Conservation (phyloP, 441 rosid species). For the Erodium chrysanthum region DNA sequence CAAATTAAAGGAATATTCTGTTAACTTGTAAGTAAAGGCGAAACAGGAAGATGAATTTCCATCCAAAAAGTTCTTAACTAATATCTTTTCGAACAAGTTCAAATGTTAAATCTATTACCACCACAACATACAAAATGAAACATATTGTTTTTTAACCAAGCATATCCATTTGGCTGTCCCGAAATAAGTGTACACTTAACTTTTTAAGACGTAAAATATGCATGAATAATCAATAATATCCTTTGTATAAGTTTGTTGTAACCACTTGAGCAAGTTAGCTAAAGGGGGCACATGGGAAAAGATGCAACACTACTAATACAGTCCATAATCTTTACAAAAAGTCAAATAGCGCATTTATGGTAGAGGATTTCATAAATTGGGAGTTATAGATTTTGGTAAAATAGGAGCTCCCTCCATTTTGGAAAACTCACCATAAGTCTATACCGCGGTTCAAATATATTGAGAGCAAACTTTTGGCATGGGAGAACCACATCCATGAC, state of each 20-base stretch:
- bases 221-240: not conserved
- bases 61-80: not conserved
- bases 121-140: not conserved
- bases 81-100: not conserved
- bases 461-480: slow-evolving; percentile 78
- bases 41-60: not conserved
- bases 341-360: not conserved
- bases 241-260: not conserved
- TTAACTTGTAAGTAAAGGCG: not conserved
- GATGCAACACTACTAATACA: too few relatives aligned
- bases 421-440: slow-evolving; percentile 72
- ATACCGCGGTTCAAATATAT: slow-evolving; percentile 92
- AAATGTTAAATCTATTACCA: not conserved
- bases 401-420: not conserved
- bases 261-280: not conserved
- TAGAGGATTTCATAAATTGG: not conserved
- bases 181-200: not conserved
- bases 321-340: too few relatives aligned
- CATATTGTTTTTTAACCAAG: not conserved
- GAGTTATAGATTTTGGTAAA: not conserved
- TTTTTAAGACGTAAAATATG: not conserved
- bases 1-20: not conserved
- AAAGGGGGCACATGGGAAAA: not conserved
- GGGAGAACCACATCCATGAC: slow-evolving; percentile 91
- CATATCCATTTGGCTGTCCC: not conserved